These are phyloP conservation scores for Tolypocladium amazonense DNA, from an alignment of 2,329 filamentous ascomycete species.

Conservation along the genomic window DNA sequence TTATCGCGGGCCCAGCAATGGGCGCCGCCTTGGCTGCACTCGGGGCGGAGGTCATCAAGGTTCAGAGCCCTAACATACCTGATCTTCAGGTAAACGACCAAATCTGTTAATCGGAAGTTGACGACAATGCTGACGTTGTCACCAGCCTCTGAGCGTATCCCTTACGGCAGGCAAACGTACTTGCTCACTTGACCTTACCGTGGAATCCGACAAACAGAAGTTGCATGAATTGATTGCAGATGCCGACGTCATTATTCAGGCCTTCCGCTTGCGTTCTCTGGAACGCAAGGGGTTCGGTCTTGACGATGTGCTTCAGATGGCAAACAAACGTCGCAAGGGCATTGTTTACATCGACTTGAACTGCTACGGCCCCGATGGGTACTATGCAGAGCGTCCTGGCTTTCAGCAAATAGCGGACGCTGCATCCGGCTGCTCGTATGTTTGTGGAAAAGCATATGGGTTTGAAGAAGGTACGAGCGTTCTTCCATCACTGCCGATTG, in stretches of 20 bases:
- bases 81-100: constrained; percentile 39
- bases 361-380: constrained; percentile 48
- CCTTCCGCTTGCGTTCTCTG: constrained; percentile 27
- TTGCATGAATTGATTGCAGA: constrained; percentile 31
- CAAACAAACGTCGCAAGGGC: constrained; percentile 41
- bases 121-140: no score
- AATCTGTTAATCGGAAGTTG: no score
- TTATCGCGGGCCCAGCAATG: constrained; percentile 37
- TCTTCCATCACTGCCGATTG: constrained; percentile 13
- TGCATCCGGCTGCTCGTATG: constrained; percentile 20
- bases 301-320: constrained; percentile 32
- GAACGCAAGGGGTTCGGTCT: constrained; percentile 28
- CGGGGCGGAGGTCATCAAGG: constrained; percentile 23
- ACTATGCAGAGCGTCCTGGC: constrained; percentile 49
- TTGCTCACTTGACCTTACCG: constrained; percentile 31
- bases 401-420: constrained; percentile 58
- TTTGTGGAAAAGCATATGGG: constrained; percentile 16
- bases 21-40: constrained; percentile 29
- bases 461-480: constrained; percentile 13
- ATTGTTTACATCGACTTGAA: constrained; percentile 56
- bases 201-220: constrained; percentile 24
- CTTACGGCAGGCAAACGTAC: constrained; percentile 16
- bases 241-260: constrained; percentile 25
- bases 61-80: constrained; percentile 26
- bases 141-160: constrained; percentile 34